Conservation (phyloP, 2,329 filamentous ascomycete species). For the Fusarium subtropicale region DNA sequence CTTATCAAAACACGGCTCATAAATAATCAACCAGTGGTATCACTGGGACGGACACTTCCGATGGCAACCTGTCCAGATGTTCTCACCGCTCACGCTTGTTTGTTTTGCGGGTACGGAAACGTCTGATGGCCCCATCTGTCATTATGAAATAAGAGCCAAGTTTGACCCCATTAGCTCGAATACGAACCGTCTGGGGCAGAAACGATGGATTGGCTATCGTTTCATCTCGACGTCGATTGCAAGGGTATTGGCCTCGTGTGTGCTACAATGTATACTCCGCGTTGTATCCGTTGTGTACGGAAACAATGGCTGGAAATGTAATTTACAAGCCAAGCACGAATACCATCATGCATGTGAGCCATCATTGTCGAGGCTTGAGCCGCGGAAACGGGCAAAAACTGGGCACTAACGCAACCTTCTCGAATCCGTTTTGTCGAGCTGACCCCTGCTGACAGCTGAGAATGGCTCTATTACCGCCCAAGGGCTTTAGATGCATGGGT, state of each 20-base stretch:
- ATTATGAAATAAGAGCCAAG: neutral
- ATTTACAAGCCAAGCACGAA: slow-evolving; percentile 9
- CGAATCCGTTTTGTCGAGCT: neutral
- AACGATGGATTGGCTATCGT: neutral
- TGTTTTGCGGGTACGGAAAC: slow-evolving; percentile 1
- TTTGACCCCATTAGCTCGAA: neutral
- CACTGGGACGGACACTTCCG: neutral
- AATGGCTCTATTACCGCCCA: neutral
- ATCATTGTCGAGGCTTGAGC: slow-evolving; percentile 11
- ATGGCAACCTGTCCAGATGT: neutral
- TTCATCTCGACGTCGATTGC: neutral
- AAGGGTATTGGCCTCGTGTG: slow-evolving; percentile 1
- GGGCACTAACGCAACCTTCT: slow-evolving; percentile 22
- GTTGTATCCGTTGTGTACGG: slow-evolving; percentile 18
- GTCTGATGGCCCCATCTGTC: neutral
- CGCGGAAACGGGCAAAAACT: neutral
- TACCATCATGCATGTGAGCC: slow-evolving; percentile 9
- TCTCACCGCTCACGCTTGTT: slow-evolving; percentile 29
- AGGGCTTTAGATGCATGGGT: neutral
- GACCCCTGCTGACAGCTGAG: slow-evolving; percentile 18
- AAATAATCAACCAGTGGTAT: slow-evolving; percentile 2
- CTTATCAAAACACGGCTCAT: slow-evolving; percentile 1
- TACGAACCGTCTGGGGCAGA: slow-evolving; percentile 15
- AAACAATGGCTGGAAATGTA: neutral
- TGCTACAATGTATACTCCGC: neutral